Percentiles rank a stretch among this genome's conserved stretches.
Conservation (phyloP, 768 basidiomycete species). For the Collybia nuda region DNA sequence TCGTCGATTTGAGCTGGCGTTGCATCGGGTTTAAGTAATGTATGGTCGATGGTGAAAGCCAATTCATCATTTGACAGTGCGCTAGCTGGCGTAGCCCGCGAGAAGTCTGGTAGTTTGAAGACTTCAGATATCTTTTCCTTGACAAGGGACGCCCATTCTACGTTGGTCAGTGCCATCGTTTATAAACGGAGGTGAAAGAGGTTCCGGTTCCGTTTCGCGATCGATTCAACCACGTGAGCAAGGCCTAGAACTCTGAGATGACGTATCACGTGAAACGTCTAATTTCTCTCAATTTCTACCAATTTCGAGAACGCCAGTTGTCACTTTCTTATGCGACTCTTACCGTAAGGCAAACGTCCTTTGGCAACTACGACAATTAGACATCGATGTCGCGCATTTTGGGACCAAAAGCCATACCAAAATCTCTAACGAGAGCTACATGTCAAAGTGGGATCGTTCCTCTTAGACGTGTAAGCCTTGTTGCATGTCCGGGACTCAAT, state of each 20-base stretch:
- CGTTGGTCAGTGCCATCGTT: conserved; percentile 24
- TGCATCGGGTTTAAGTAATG: conserved; percentile 49
- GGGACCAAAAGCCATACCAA: background rate
- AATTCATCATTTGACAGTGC: conserved; percentile 24
- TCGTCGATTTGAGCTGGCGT: conserved; percentile 42
- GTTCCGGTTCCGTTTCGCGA: too few species aligned
- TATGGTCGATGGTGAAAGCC: conserved; percentile 45
- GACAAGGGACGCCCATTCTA: conserved; percentile 31
- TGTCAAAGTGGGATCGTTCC: conserved; percentile 1
- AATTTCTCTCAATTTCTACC: conserved; percentile 11
- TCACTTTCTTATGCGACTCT: background rate
- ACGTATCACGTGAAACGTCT: conserved; percentile 4
- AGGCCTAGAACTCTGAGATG: too few species aligned
- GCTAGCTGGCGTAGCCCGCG: conserved; percentile 1
- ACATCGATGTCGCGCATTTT: background rate
- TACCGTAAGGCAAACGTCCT: background rate
- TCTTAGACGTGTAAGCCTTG: conserved; percentile 7
- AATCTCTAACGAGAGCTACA: background rate
- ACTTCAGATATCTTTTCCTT: conserved; percentile 26
- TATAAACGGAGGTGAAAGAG: too few species aligned
- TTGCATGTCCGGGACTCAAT: conserved; percentile 7
- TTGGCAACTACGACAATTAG: background rate
- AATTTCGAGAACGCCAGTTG: background rate
- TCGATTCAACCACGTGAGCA: too few species aligned
- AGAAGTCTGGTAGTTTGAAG: conserved; percentile 17